These are phyloP conservation scores for Zygotorulaspora mrakii DNA, from an alignment of 1,139 yeast species.

Conservation along the genomic window DNA sequence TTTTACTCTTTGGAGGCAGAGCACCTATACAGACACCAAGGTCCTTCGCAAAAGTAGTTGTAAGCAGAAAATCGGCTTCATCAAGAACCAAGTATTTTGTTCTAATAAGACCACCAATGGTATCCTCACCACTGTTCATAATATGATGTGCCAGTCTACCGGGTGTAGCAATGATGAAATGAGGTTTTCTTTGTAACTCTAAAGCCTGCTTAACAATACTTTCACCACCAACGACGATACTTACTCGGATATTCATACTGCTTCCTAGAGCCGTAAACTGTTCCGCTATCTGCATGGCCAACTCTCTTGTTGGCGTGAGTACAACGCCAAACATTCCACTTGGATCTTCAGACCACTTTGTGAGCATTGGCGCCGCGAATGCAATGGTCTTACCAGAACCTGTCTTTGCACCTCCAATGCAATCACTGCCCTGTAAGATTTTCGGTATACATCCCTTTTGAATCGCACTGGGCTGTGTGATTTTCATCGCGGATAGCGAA, in stretches of 20 bases:
- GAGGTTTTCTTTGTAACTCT: slow-evolving; percentile 78
- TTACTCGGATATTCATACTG: slow-evolving; percentile 73
- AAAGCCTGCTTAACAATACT: slow-evolving; percentile 85
- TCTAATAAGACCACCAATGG: slow-evolving; percentile 71
- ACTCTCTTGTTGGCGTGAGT: slow-evolving; percentile 91
- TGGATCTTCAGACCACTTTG: slow-evolving; percentile 94
- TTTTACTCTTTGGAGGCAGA: slow-evolving; percentile 62
- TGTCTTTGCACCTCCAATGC: slow-evolving; percentile 97
- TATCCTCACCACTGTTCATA: slow-evolving; percentile 82
- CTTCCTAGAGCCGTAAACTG: slow-evolving; percentile 94
- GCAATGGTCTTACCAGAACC: slow-evolving; percentile 99
- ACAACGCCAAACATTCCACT: slow-evolving; percentile 85
- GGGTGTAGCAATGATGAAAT: slow-evolving; percentile 94
- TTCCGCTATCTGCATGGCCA: slow-evolving; percentile 95
- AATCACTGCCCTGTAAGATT: slow-evolving; percentile 70
- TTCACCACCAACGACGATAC: slow-evolving; percentile 91
- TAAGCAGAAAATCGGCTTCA: slow-evolving; percentile 91
- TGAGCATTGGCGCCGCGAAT: slow-evolving; percentile 92
- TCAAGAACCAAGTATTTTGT: slow-evolving; percentile 81
- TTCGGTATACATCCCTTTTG: slow-evolving; percentile 88
- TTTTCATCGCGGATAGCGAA: slow-evolving; percentile 76
- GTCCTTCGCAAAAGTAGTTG: slow-evolving; percentile 79
- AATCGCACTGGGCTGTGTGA: slow-evolving; percentile 77
- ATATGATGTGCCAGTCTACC: slow-evolving; percentile 95
- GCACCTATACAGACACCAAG: slow-evolving; percentile 65